These are phyloP conservation scores for Microcyclosporella mali DNA, from an alignment of 2,329 filamentous ascomycete genomes.

Conservation along the genomic window DNA sequence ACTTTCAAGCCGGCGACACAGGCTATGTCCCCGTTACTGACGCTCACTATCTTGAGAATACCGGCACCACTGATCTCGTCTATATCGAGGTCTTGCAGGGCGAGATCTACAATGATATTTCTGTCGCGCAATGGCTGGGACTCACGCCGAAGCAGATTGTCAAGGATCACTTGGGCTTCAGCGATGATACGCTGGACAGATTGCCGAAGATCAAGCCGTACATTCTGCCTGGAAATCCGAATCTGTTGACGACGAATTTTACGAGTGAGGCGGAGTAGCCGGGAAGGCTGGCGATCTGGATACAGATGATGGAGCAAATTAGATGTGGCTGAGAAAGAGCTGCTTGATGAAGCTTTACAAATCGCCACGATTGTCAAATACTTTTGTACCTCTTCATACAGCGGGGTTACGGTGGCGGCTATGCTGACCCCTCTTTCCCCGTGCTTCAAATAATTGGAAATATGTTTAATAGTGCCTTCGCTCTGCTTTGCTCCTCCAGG, in stretches of 20 bases:
- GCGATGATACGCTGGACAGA: conserved; percentile 23
- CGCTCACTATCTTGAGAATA: conserved; percentile 58
- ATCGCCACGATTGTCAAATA: too few species aligned
- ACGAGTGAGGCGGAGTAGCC: conserved; percentile 19
- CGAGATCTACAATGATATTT: conserved; percentile 46
- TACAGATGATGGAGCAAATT: too few species aligned
- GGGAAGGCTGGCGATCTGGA: too few species aligned
- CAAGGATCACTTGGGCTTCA: conserved; percentile 26
- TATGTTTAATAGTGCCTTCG: too few species aligned
- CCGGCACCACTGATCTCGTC: conserved; percentile 50
- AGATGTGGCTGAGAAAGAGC: too few species aligned
- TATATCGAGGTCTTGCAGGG: conserved; percentile 56
- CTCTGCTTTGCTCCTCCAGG: background rate
- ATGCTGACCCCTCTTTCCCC: too few species aligned
- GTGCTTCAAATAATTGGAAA: too few species aligned
- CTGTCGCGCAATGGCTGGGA: conserved; percentile 53
- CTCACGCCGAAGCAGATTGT: conserved; percentile 39
- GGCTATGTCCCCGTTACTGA: conserved; percentile 51
- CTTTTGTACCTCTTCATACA: too few species aligned
- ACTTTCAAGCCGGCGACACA: conserved; percentile 43
- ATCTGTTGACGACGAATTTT: conserved; percentile 34
- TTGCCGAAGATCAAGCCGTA: conserved; percentile 35
- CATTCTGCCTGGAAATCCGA: conserved; percentile 33
- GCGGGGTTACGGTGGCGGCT: too few species aligned
- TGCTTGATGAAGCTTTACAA: too few species aligned